phyloP scores from a whole-genome alignment of 176 grass and related monocot genomes.

The Paspalum vaginatum region DNA sequence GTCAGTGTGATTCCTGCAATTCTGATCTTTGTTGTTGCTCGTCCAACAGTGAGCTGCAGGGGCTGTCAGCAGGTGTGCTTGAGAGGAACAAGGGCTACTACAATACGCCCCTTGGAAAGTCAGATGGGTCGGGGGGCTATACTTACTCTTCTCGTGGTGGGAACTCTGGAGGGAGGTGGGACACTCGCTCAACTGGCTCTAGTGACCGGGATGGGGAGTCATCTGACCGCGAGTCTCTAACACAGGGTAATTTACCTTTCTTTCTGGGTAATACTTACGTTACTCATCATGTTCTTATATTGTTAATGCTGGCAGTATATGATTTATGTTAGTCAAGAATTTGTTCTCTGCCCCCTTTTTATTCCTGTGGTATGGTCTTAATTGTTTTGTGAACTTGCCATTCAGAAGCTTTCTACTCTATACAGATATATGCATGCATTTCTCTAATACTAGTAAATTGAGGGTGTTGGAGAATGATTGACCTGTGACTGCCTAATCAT shows the following conservation, averaged over 20 bases:
- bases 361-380: background rate
- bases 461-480: slow-evolving; percentile 4
- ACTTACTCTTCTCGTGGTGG: slow-evolving; percentile 53
- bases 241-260: slow-evolving; percentile 51
- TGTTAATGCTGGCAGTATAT: background rate
- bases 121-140: slow-evolving; percentile 52
- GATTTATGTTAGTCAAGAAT: background rate
- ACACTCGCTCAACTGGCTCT: slow-evolving; percentile 69
- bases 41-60: slow-evolving; percentile 64
- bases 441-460: background rate
- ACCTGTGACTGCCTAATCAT: background rate
- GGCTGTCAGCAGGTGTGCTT: slow-evolving; percentile 40
- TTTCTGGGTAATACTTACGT: background rate
- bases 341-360: background rate
- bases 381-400: background rate
- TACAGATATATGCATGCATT: background rate
- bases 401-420: slow-evolving; percentile 20
- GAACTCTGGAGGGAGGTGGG: slow-evolving; percentile 71
- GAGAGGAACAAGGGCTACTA: slow-evolving; percentile 59
- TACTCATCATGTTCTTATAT: background rate
- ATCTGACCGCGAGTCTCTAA: slow-evolving; percentile 50
- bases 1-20: background rate
- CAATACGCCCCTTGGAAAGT: slow-evolving; percentile 41
- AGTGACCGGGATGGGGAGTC: slow-evolving; percentile 70
- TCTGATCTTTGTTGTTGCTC: background rate